These are phyloP conservation scores for Claviceps digitariae DNA, from an alignment of 2,329 filamentous ascomycete genomes.

Conservation along the genomic window DNA sequence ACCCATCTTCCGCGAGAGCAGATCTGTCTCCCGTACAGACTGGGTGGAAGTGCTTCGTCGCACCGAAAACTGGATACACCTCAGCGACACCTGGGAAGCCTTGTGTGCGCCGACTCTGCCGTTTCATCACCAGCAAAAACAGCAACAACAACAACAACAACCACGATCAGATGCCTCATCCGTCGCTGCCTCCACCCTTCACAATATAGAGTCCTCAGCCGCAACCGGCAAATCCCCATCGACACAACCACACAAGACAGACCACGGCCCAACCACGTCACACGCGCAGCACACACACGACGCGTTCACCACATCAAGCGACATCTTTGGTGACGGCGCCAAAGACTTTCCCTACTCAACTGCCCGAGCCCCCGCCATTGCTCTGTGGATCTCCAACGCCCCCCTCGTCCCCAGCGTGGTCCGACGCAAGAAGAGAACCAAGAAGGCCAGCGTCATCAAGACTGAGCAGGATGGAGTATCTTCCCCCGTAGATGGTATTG, in stretches of 20 bases:
- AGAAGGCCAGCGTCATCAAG: not conserved
- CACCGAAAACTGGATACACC: conserved; percentile 51
- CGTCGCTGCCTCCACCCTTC: not conserved
- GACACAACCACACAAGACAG: conserved; percentile 8
- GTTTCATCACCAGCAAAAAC: not conserved
- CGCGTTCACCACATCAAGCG: not conserved
- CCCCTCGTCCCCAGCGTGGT: conserved; percentile 24
- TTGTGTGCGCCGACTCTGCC: conserved; percentile 42
- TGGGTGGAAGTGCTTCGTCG: conserved; percentile 65
- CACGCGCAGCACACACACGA: not conserved
- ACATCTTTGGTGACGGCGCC: conserved; percentile 26
- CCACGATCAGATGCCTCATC: not conserved
- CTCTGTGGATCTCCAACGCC: conserved; percentile 54
- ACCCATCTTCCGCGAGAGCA: conserved; percentile 62
- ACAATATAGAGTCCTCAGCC: conserved; percentile 20
- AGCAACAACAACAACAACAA: not conserved
- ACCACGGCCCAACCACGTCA: not conserved
- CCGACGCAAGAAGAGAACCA: conserved; percentile 25
- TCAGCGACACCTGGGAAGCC: conserved; percentile 53
- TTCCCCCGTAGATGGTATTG: not conserved
- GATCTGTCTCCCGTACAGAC: conserved; percentile 60
- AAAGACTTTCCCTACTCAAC: conserved; percentile 58
- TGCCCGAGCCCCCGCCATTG: conserved; percentile 54
- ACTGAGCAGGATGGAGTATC: not conserved
- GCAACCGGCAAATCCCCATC: conserved; percentile 2